Conservation (phyloP, 2,329 filamentous ascomycete species). For the Sclerotinia spermophila region DNA sequence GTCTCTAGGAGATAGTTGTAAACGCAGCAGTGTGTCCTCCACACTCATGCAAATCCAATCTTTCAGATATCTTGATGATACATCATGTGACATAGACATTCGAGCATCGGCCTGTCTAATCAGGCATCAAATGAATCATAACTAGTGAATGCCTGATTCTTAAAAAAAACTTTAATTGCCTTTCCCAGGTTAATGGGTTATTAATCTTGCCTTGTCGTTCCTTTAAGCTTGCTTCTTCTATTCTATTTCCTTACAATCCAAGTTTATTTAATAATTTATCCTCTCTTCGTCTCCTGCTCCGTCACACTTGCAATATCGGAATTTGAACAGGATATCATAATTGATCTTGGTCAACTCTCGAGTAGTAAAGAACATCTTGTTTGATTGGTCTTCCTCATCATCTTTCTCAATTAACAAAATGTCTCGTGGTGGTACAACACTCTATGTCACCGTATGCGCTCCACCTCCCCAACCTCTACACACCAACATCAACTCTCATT, state of each 20-base stretch:
- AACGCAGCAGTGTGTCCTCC: no score
- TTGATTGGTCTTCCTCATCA: slow-evolving; percentile 5
- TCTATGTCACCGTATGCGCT: slow-evolving; percentile 73
- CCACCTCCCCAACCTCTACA: slow-evolving; percentile 4
- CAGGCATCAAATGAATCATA: not conserved
- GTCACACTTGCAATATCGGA: not conserved
- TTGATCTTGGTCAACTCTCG: not conserved
- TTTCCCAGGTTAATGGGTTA: not conserved
- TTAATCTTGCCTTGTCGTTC: not conserved
- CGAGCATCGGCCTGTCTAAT: not conserved
- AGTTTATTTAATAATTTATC: not conserved
- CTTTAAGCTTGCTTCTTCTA: not conserved
- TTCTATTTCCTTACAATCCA: not conserved
- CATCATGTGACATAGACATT: not conserved
- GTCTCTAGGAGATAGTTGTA: no score
- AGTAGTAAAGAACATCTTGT: not conserved
- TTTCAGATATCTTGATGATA: not conserved
- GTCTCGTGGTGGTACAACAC: slow-evolving; percentile 91
- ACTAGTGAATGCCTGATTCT: not conserved
- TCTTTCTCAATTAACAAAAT: slow-evolving; percentile 46
- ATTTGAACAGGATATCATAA: not conserved
- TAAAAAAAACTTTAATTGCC: not conserved
- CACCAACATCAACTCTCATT: slow-evolving; percentile 23
- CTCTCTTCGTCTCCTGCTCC: not conserved
- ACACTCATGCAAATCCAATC: not conserved